A percentile compares a stretch with the other conserved stretches of the same genome.
phyloP scores from a whole-genome alignment of 2,329 filamentous ascomycete genomes.

The Apiospora koreana region DNA sequence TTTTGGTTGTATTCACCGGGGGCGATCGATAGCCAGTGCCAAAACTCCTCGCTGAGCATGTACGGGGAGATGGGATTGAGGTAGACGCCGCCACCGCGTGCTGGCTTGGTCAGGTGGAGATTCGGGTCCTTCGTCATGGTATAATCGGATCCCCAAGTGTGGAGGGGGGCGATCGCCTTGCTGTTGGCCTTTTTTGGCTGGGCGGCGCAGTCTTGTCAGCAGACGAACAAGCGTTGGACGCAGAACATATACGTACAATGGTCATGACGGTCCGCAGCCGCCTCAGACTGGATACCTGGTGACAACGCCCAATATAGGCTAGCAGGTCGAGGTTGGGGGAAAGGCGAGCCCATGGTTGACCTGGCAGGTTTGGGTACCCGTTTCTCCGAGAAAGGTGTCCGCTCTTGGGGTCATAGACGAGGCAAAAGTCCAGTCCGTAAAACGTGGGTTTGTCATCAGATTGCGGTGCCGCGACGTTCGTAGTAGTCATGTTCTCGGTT shows the following conservation, averaged over 20 bases:
- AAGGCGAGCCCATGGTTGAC: neutral
- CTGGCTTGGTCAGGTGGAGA: neutral
- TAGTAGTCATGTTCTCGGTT: too few relatives aligned
- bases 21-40: neutral
- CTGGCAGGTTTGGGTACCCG: neutral
- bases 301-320: neutral
- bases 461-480: too few relatives aligned
- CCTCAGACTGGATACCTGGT: neutral
- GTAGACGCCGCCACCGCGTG: neutral
- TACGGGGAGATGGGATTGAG: neutral
- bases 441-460: neutral
- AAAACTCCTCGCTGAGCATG: neutral
- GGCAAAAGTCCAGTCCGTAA: neutral
- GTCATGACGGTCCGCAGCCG: neutral
- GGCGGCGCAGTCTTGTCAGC: neutral
- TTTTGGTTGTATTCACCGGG: neutral
- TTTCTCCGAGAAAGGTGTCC: neutral
- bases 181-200: neutral
- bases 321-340: neutral
- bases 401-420: neutral
- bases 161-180: neutral
- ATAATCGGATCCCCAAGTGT: neutral
- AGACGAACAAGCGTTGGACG: neutral
- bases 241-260: neutral
- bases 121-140: neutral